phyloP scores from a whole-genome alignment of 345 rosid genomes.

The Litchi chinensis region DNA sequence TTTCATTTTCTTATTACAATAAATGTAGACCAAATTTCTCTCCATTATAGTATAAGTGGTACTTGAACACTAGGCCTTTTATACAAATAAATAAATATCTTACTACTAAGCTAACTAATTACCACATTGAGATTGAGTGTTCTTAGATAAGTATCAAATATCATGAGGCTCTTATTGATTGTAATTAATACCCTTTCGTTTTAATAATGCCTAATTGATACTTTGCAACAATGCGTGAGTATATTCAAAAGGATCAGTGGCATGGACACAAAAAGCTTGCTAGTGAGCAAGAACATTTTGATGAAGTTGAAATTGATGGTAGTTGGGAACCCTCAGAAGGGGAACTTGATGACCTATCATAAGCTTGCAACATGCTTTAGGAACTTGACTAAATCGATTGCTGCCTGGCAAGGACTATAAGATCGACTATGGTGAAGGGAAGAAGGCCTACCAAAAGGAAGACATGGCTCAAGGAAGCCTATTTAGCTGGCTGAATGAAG shows the following conservation, averaged over 20 bases:
- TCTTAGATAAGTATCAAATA: not conserved
- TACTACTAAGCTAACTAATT: not conserved
- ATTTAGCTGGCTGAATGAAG: conserved; percentile 70
- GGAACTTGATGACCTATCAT: conserved; percentile 70
- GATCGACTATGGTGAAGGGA: conserved; percentile 94
- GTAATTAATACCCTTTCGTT: not conserved
- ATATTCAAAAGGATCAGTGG: conserved; percentile 83
- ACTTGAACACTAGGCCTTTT: too few species aligned
- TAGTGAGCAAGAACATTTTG: conserved; percentile 68
- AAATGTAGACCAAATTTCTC: too few species aligned
- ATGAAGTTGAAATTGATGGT: conserved; percentile 46
- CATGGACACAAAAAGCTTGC: conserved; percentile 65
- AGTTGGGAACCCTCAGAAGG: conserved; percentile 60
- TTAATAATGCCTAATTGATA: not conserved
- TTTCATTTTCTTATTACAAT: too few species aligned
- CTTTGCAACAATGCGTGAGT: conserved; percentile 24
- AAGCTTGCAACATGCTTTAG: conserved; percentile 90
- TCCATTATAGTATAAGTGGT: too few species aligned
- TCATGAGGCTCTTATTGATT: not conserved
- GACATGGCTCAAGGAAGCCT: conserved; percentile 83
- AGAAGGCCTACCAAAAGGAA: conserved; percentile 64
- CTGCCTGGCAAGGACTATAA: conserved; percentile 77
- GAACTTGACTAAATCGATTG: conserved; percentile 80
- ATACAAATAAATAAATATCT: not conserved
- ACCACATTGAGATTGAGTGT: not conserved